phyloP scores from a whole-genome alignment of 139 green algal genomes.

The Volvox africanus region DNA sequence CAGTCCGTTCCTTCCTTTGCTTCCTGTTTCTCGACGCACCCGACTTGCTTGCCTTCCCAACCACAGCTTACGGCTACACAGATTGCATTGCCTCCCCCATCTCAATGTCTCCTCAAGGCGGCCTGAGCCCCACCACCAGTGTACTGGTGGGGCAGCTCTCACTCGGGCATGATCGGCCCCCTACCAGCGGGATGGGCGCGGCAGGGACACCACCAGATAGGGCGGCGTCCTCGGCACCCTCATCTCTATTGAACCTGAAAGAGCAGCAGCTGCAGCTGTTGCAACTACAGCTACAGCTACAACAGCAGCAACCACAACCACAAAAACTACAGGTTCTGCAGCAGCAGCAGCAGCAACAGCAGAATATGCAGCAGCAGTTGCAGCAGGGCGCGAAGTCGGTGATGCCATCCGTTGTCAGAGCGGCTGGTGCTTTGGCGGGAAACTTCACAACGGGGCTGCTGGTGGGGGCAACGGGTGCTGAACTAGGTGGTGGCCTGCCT shows the following conservation, averaged over 20 bases:
- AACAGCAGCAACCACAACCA: background rate
- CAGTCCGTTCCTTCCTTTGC: too few species aligned
- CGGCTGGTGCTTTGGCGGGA: too few species aligned
- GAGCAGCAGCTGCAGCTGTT: background rate
- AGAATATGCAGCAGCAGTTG: background rate
- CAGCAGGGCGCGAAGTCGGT: background rate
- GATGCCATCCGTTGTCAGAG: background rate
- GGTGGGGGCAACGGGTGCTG: background rate
- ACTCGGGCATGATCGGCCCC: background rate
- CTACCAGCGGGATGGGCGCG: background rate
- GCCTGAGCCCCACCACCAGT: constrained; percentile 11
- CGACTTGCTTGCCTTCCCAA: too few species aligned
- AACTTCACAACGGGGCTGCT: too few species aligned
- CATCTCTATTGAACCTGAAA: background rate
- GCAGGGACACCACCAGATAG: background rate
- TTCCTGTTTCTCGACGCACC: too few species aligned
- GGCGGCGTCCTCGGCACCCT: background rate
- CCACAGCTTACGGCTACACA: constrained; percentile 9
- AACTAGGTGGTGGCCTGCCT: background rate
- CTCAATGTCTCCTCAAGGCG: background rate
- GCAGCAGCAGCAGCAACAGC: too few species aligned
- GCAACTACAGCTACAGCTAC: background rate
- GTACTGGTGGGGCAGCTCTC: constrained; percentile 2
- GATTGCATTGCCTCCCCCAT: background rate
- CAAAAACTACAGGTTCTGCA: too few species aligned